These are phyloP conservation scores for Lactarius deliciosus DNA, from an alignment of 768 basidiomycete genomes.

Conservation along the genomic window DNA sequence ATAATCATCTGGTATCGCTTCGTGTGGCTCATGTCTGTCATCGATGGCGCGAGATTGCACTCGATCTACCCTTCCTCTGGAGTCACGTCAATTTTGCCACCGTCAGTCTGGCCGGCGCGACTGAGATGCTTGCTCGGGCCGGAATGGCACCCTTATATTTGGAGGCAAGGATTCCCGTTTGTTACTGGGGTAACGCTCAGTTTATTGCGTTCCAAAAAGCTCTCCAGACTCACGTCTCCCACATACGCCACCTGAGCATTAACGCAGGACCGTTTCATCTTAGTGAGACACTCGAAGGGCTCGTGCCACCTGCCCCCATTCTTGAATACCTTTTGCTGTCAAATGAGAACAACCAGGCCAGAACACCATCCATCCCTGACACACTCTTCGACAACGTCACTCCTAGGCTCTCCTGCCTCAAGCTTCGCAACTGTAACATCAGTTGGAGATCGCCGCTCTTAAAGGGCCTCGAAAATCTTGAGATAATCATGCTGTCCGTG, in stretches of 20 bases:
- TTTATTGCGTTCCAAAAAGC: not conserved
- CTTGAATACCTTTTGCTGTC: not conserved
- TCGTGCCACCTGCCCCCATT: not conserved
- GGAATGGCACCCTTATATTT: not conserved
- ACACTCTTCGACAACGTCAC: not conserved
- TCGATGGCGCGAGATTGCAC: conserved; percentile 25
- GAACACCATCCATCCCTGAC: not conserved
- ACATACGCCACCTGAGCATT: not conserved
- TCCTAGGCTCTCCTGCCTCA: too few relatives aligned
- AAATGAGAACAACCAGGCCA: not conserved
- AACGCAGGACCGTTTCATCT: not conserved
- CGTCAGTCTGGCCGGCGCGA: not conserved
- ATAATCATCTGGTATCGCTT: conserved; percentile 8
- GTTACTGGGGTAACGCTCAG: not conserved
- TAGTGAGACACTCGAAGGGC: not conserved
- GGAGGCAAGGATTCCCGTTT: not conserved
- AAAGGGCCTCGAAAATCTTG: conserved; percentile 7
- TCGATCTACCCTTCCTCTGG: conserved; percentile 22
- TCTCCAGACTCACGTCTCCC: not conserved
- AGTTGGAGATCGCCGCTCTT: conserved; percentile 9
- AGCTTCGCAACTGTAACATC: too few relatives aligned
- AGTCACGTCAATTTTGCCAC: not conserved
- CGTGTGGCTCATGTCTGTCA: conserved; percentile 20
- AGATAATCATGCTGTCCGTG: not conserved
- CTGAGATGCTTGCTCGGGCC: conserved; percentile 17